Evolutionary conservation across 2,329 filamentous ascomycete species (phyloP).

Genomic region (Xylaria sp.): DNA sequence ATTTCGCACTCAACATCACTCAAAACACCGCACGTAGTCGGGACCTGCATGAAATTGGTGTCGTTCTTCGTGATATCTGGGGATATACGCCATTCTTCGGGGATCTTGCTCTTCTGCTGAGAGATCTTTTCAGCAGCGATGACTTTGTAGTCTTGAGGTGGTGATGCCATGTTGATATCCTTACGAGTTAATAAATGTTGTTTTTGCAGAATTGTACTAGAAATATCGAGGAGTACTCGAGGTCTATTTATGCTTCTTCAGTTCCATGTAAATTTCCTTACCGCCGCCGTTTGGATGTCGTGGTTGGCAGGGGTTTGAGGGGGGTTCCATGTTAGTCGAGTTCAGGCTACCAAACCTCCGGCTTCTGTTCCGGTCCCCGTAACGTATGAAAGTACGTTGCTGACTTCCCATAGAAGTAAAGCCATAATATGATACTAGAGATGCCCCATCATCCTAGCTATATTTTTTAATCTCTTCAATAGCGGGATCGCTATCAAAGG

Average conservation of each 20-base stretch:
- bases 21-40: constrained; percentile 33
- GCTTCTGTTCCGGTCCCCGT: neutral
- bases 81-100: constrained; percentile 39
- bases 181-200: neutral
- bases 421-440: neutral
- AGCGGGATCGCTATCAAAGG: neutral
- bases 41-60: constrained; percentile 42
- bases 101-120: constrained; percentile 40
- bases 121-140: constrained; percentile 41
- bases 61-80: constrained; percentile 21
- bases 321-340: neutral
- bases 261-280: neutral
- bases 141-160: constrained; percentile 33
- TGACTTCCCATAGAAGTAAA: neutral
- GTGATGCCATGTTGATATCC: constrained; percentile 33
- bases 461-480: neutral
- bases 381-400: neutral
- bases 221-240: neutral
- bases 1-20: constrained; percentile 32
- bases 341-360: neutral
- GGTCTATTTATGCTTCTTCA: neutral
- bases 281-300: neutral
- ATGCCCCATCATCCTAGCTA: neutral
- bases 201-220: neutral
- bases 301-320: neutral